Percentiles rank a stretch among this genome's conserved stretches.
Conservation (phyloP, 164 flowering plant species). For the Santalum album region DNA sequence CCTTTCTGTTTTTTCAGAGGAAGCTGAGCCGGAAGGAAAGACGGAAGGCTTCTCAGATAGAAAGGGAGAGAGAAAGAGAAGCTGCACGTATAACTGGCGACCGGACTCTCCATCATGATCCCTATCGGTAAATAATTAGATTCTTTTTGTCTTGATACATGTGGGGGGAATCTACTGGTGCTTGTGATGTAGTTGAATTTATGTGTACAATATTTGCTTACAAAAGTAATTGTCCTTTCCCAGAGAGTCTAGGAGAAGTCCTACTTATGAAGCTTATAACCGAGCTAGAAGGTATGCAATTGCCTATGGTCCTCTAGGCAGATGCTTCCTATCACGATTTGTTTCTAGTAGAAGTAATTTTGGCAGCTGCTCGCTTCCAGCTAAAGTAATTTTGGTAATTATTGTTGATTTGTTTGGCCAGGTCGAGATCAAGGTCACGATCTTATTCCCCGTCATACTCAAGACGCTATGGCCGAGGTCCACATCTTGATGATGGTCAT, state of each 20-base stretch:
- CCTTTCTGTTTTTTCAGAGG: slow-evolving; percentile 37
- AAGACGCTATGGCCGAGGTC: slow-evolving; percentile 63
- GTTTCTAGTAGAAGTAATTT: neutral
- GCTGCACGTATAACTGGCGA: slow-evolving; percentile 56
- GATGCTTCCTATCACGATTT: neutral
- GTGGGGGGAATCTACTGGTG: too few relatives aligned
- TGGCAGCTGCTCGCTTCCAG: too few relatives aligned
- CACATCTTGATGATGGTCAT: slow-evolving; percentile 55
- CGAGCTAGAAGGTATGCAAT: slow-evolving; percentile 70
- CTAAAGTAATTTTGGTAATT: neutral
- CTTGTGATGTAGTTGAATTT: neutral
- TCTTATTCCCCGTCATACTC: slow-evolving; percentile 78
- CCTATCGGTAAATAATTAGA: slow-evolving; percentile 53
- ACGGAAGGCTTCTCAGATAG: slow-evolving; percentile 89
- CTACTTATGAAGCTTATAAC: slow-evolving; percentile 91
- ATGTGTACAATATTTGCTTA: neutral
- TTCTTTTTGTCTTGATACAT: neutral
- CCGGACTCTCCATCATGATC: slow-evolving; percentile 72
- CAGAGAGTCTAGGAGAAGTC: slow-evolving; percentile 87
- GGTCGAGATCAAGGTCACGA: slow-evolving; percentile 69
- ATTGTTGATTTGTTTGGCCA: slow-evolving; percentile 14
- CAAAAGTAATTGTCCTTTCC: neutral
- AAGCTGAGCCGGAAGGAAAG: slow-evolving; percentile 97
- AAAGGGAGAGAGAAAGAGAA: slow-evolving; percentile 91
- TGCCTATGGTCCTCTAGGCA: neutral